Evolutionary conservation across 306 rosid genomes (phyloP).

Genomic region (Malus orientalis): DNA sequence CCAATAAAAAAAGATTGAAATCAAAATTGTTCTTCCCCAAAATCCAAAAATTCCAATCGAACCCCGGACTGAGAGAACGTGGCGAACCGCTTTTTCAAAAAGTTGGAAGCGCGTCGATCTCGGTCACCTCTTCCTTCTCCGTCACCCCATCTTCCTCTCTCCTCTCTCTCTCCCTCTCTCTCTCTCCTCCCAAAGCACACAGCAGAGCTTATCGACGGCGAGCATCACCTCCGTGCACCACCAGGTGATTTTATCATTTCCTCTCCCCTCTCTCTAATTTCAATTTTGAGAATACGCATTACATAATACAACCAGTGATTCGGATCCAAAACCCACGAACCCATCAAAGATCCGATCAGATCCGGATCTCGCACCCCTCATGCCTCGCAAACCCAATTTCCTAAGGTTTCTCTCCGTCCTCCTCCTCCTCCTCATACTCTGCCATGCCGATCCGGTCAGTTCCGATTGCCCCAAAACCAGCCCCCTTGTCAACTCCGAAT

Average conservation of each 20-base stretch:
- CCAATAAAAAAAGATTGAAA: too few relatives aligned
- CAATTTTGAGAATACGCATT: not conserved
- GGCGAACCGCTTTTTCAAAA: not conserved
- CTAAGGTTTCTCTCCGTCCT: conserved; percentile 20
- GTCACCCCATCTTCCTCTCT: not conserved
- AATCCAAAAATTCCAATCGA: not conserved
- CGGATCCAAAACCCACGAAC: not conserved
- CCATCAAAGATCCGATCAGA: conserved; percentile 11
- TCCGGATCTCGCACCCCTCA: conserved; percentile 38
- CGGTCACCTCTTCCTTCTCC: not conserved
- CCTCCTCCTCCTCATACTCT: conserved; percentile 5
- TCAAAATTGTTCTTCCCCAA: not conserved
- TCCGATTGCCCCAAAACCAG: conserved; percentile 39
- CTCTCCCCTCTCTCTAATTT: not conserved
- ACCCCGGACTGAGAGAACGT: not conserved
- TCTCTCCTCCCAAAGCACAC: not conserved
- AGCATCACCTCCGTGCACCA: conserved; percentile 2
- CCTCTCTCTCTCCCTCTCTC: not conserved
- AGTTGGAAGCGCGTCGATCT: not conserved
- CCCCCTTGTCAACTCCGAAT: conserved; percentile 31
- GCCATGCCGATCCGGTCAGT: conserved; percentile 43
- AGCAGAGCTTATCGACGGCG: conserved; percentile 19
- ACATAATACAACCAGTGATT: not conserved
- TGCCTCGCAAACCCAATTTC: conserved; percentile 49
- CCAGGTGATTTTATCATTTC: conserved; percentile 10